Conservation (phyloP, 2,329 filamentous ascomycete genomes). For the Aspergillus pseudoviridinutans region DNA sequence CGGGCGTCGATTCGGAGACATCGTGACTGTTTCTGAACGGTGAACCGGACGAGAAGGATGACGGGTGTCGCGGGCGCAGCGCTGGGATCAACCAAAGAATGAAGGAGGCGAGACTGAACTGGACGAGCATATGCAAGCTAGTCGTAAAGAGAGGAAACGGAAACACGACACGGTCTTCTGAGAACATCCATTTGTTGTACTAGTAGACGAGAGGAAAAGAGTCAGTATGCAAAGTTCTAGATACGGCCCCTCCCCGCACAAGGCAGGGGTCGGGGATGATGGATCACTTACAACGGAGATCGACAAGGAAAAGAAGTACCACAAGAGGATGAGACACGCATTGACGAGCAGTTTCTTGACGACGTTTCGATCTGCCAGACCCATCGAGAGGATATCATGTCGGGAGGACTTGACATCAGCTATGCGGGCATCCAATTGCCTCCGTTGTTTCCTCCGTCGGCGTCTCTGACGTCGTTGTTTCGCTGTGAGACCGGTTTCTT, state of each 20-base stretch:
- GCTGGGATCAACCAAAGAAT: conserved; percentile 81
- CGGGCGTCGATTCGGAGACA: conserved; percentile 49
- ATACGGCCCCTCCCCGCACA: neutral
- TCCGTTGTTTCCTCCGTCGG: conserved; percentile 64
- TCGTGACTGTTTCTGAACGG: conserved; percentile 40
- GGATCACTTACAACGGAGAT: conserved; percentile 74
- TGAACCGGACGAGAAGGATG: conserved; percentile 17
- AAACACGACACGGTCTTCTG: conserved; percentile 77
- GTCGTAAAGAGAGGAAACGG: conserved; percentile 94
- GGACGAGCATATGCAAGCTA: conserved; percentile 90
- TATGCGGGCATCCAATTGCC: conserved; percentile 66
- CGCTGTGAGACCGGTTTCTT: conserved; percentile 80
- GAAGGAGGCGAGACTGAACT: conserved; percentile 73
- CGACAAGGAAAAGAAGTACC: conserved; percentile 89
- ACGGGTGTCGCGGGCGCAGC: conserved; percentile 61
- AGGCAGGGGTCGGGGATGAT: neutral
- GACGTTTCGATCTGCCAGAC: conserved; percentile 71
- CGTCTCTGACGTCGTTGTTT: conserved; percentile 64
- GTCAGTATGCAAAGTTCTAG: neutral
- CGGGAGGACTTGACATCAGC: conserved; percentile 58
- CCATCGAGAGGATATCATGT: conserved; percentile 57
- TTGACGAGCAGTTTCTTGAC: conserved; percentile 68
- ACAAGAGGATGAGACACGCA: conserved; percentile 73
- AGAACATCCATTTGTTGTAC: conserved; percentile 99
- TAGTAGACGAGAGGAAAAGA: conserved; percentile 31